These are phyloP conservation scores for Xylaria flabelliformis DNA, from an alignment of 495 filamentous ascomycete genomes.

Conservation along the genomic window DNA sequence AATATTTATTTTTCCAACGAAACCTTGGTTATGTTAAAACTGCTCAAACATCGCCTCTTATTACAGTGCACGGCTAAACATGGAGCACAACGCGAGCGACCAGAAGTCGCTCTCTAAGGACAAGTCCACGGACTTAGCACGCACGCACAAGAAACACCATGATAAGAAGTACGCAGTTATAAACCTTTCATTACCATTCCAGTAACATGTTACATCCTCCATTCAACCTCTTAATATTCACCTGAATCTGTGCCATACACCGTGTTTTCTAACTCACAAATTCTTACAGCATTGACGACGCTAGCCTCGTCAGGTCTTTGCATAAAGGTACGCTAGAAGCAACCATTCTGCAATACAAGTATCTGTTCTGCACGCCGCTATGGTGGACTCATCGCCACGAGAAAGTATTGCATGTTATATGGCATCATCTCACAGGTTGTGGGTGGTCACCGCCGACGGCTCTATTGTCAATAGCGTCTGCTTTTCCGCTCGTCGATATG, in stretches of 20 bases:
- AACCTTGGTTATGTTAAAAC: too few relatives aligned
- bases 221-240: neutral
- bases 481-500: neutral
- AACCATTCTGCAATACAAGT: neutral
- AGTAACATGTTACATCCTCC: neutral
- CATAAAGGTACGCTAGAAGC: neutral
- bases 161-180: neutral
- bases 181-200: neutral
- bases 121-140: neutral
- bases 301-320: neutral
- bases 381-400: conserved; percentile 4
- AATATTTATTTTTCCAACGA: too few relatives aligned
- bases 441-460: neutral
- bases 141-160: neutral
- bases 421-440: neutral
- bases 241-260: neutral
- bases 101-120: neutral
- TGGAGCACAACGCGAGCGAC: neutral
- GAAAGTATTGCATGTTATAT: conserved; percentile 1
- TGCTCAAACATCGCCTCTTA: too few relatives aligned
- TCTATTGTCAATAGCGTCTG: neutral
- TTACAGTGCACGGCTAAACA: neutral
- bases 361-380: neutral
- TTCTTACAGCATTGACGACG: neutral
- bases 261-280: neutral